Conservation (phyloP, 257 asterid genomes). For the Solanum corneliomulleri region DNA sequence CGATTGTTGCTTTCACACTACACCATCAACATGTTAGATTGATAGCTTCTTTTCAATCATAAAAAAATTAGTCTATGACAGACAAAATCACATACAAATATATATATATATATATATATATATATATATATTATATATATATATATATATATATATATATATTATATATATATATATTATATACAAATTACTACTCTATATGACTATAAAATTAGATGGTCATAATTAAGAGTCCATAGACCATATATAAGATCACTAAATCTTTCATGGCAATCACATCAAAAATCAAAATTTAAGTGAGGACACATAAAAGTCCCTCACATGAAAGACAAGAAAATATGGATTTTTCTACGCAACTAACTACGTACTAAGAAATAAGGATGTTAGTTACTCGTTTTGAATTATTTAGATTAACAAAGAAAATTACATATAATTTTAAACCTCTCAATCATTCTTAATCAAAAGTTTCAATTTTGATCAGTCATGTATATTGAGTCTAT, state of each 20-base stretch:
- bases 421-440: neutral
- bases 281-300: neutral
- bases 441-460: too few relatives aligned
- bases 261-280: neutral
- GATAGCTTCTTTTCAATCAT: neutral
- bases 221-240: neutral
- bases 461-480: neutral
- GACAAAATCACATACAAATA: neutral
- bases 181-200: neutral
- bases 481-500: neutral
- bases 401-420: neutral
- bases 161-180: too few relatives aligned
- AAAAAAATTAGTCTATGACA: neutral
- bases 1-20: constrained; percentile 90
- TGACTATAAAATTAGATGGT: neutral
- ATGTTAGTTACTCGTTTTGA: neutral
- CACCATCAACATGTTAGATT: neutral
- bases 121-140: too few relatives aligned
- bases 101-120: too few relatives aligned
- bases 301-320: neutral
- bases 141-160: too few relatives aligned
- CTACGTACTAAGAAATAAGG: neutral
- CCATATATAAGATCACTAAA: neutral
- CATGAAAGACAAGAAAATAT: neutral
- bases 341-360: neutral